These are phyloP conservation scores for Gyrodon lividus DNA, from an alignment of 768 basidiomycete genomes.

Conservation along the genomic window DNA sequence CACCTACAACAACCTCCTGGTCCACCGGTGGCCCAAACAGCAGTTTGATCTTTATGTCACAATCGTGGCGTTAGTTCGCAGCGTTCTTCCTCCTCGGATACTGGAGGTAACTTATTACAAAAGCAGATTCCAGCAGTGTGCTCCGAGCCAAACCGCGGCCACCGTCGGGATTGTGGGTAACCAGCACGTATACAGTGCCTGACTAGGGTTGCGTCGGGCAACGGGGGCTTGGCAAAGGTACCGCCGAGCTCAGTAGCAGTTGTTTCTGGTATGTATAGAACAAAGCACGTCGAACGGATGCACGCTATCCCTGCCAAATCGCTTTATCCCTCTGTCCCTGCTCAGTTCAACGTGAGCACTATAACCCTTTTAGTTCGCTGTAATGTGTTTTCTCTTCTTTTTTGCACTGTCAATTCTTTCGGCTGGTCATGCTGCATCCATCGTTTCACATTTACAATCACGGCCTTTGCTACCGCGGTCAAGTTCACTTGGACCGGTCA, in stretches of 20 bases:
- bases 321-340: not conserved
- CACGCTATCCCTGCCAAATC: not conserved
- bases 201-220: not conserved
- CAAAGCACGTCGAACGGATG: not conserved
- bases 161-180: not conserved
- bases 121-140: too few species aligned
- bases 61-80: not conserved
- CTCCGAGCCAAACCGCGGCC: too few species aligned
- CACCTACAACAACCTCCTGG: not conserved
- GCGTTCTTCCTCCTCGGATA: not conserved
- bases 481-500: slow-evolving; percentile 12
- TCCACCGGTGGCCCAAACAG: not conserved
- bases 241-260: not conserved
- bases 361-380: not conserved
- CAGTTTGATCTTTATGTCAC: not conserved
- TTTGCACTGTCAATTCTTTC: slow-evolving; percentile 5
- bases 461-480: slow-evolving; percentile 2
- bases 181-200: slow-evolving; percentile 2
- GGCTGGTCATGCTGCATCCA: slow-evolving; percentile 14
- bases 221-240: not conserved
- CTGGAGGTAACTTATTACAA: too few species aligned
- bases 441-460: slow-evolving; percentile 13
- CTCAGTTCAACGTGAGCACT: not conserved
- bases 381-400: slow-evolving; percentile 13
- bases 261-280: slow-evolving; percentile 2